A percentile compares a stretch with the other conserved stretches of the same genome.
Conservation (phyloP, 345 rosid species). For the Populus alba region DNA sequence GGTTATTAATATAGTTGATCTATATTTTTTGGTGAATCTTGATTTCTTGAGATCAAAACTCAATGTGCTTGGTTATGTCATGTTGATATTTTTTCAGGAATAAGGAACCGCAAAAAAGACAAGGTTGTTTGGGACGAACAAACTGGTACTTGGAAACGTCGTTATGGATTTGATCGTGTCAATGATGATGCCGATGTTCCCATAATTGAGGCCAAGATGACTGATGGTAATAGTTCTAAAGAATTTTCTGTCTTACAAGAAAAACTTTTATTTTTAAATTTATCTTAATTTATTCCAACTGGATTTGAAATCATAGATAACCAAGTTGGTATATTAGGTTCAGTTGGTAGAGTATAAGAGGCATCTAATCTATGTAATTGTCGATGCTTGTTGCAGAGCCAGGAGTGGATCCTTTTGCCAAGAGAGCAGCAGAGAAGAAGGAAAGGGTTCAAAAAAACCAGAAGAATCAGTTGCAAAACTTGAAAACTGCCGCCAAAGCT, state of each 20-base stretch:
- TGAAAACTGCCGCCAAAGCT: slow-evolving; percentile 70
- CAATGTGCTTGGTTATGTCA: slow-evolving; percentile 1
- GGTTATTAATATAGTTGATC: background rate
- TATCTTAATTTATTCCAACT: background rate
- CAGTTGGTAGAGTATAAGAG: background rate
- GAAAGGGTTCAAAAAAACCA: slow-evolving; percentile 73
- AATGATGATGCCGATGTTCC: slow-evolving; percentile 83
- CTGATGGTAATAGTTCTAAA: slow-evolving; percentile 55
- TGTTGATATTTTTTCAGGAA: slow-evolving; percentile 48
- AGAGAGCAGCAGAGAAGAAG: slow-evolving; percentile 69
- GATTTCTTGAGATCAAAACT: background rate
- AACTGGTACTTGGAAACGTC: slow-evolving; percentile 80
- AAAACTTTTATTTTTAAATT: background rate
- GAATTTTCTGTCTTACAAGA: background rate
- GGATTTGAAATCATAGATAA: background rate
- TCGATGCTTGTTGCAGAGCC: slow-evolving; percentile 46
- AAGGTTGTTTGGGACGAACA: slow-evolving; percentile 80
- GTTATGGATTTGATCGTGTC: slow-evolving; percentile 88
- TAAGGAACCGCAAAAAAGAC: slow-evolving; percentile 78
- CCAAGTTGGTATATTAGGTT: background rate
- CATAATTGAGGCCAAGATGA: slow-evolving; percentile 75
- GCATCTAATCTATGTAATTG: background rate
- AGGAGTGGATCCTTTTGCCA: slow-evolving; percentile 87
- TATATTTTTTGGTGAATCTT: background rate
- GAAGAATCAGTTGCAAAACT: slow-evolving; percentile 63